These are phyloP conservation scores for Globisporangium parvum DNA, from an alignment of 352 stramenopile species.

Conservation along the genomic window DNA sequence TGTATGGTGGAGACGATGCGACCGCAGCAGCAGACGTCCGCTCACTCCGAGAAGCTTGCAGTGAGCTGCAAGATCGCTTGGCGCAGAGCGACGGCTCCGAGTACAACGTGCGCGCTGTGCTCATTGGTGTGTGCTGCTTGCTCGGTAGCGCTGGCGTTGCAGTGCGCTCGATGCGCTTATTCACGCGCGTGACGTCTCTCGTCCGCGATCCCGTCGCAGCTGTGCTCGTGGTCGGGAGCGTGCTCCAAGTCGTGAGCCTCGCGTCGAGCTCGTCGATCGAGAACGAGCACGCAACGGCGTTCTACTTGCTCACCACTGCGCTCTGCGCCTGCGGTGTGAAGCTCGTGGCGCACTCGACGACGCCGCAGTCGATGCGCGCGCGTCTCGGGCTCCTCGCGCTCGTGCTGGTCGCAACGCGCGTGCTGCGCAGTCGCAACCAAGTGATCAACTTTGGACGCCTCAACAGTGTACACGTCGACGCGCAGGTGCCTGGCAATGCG, in stretches of 20 bases:
- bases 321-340: conserved; percentile 19
- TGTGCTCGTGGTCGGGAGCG: conserved; percentile 12
- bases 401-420: conserved; percentile 40
- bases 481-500: conserved; percentile 45
- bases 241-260: conserved; percentile 54
- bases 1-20: background rate
- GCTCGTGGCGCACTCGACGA: conserved; percentile 8
- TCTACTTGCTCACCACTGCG: conserved; percentile 63
- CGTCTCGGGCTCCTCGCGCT: conserved; percentile 15
- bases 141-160: conserved; percentile 20
- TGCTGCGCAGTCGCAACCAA: conserved; percentile 74
- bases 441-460: conserved; percentile 86
- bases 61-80: conserved; percentile 43
- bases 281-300: conserved; percentile 83
- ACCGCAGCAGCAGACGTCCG: conserved; percentile 3
- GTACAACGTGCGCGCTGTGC: conserved; percentile 45
- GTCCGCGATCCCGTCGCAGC: background rate
- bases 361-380: background rate
- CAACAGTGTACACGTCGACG: conserved; percentile 48
- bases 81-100: conserved; percentile 67
- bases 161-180: conserved; percentile 6
- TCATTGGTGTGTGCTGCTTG: conserved; percentile 31
- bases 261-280: conserved; percentile 85
- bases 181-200: background rate
- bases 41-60: conserved; percentile 29